Conservation (phyloP, 441 rosid species). For the Lagerstroemia fauriei region DNA sequence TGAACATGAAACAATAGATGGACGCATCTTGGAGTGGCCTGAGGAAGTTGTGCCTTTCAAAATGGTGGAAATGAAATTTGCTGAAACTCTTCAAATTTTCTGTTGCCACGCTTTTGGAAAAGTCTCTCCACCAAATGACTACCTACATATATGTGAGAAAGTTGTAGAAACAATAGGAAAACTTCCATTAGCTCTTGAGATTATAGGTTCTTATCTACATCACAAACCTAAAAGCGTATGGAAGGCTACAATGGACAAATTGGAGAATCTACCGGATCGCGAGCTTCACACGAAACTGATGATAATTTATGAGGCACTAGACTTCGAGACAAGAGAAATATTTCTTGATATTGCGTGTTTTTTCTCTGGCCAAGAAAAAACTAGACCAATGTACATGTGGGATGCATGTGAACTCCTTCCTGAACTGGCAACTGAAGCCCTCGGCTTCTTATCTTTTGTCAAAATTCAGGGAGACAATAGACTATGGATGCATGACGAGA, state of each 20-base stretch:
- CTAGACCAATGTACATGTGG: slow-evolving; percentile 8
- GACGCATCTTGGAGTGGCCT: neutral
- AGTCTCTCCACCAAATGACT: neutral
- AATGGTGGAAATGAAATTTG: neutral
- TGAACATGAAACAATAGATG: neutral
- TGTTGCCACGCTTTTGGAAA: neutral
- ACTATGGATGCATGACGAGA: neutral
- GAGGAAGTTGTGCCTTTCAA: neutral
- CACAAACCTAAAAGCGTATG: fast-evolving
- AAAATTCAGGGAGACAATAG: neutral
- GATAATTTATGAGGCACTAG: neutral
- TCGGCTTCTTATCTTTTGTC: neutral
- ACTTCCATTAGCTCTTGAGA: neutral
- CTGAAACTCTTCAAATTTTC: neutral
- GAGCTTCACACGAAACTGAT: neutral
- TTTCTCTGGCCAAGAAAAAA: neutral
- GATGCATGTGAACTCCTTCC: slow-evolving; percentile 2
- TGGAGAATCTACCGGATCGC: fast-evolving
- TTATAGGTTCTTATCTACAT: fast-evolving
- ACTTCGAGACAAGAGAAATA: neutral
- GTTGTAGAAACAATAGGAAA: fast-evolving
- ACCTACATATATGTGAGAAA: fast-evolving
- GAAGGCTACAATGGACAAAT: fast-evolving
- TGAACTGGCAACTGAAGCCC: neutral
- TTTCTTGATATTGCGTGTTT: slow-evolving; percentile 18